Base-by-base conservation (phyloP, 2,329 filamentous ascomycete genomes). In the Phialemoniopsis sp. region DNA sequence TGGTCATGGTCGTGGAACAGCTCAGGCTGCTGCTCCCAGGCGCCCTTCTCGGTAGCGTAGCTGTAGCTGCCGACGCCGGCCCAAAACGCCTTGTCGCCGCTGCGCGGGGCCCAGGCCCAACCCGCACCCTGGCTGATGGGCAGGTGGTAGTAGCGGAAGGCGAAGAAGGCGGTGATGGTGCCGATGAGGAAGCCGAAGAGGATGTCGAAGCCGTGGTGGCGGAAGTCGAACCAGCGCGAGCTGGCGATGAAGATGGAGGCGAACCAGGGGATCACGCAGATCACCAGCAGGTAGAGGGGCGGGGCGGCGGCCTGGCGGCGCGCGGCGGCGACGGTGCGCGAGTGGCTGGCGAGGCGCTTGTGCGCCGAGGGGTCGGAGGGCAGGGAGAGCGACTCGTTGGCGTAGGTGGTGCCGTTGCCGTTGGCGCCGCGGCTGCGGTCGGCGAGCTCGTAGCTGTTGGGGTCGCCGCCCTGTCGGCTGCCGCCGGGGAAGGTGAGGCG, bases 181-280 rank as follows among this genome's bases (percentile, higher is more conserved):
- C 91, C 91, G 45, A 96, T 85, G 12, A 86, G 48, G 40, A 83
- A 85, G n/a, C 91, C 91, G 46, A 86, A 88, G 3, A 96, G 64
- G 48, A 96, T 87, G 48, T 97, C 91, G 58, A 95, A 91, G n/a
- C 84, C 89, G 58, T 91, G 87, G 60, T 97, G 91, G 30, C 87
- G 81, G 66, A 84, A 94, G 60, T 96, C 84, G 43, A 84, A 89
- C 76, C 85, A 97, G 10, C 91, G 85, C 2, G 88, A 91, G 19
- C 82, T 79, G n/a, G 84, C 75, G 46, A 96, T 85, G 65, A 89
- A 95, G 46, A 89, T 76, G 5, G 89, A 85, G 2, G 78, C 68
- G 41, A 81, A 84, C 47, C 89, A 76, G 3, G 90, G 90, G 2
- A 87, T 62, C 14, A 89, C 67, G 3, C 80, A 74, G 28, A 91